These are phyloP conservation scores for Neonectria coccinea DNA, from an alignment of 2,329 filamentous ascomycete species.

Conservation along the genomic window DNA sequence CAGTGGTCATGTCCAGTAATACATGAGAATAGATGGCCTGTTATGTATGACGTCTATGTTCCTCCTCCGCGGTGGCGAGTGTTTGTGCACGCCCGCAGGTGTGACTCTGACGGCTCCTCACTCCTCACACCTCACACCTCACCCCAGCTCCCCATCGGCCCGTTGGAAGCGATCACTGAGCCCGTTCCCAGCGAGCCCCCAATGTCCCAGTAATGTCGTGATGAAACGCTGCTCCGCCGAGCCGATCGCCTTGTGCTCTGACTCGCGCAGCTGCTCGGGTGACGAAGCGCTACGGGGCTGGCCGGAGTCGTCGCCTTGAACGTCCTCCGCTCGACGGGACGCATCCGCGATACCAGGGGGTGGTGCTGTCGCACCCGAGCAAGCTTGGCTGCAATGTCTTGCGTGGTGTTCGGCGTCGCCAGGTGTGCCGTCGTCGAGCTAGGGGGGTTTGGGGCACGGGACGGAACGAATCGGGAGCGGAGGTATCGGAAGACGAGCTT, in stretches of 20 bases:
- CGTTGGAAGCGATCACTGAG: slow-evolving; percentile 74
- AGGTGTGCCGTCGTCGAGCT: slow-evolving; percentile 60
- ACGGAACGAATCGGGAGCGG: slow-evolving; percentile 76
- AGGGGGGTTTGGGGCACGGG: slow-evolving; percentile 57
- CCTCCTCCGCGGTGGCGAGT: slow-evolving; percentile 27
- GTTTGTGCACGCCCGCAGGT: slow-evolving; percentile 12
- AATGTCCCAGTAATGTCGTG: slow-evolving; percentile 92
- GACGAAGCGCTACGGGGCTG: slow-evolving; percentile 61
- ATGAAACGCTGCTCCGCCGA: slow-evolving; percentile 75
- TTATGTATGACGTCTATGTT: slow-evolving; percentile 27
- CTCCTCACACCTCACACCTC: slow-evolving; percentile 65
- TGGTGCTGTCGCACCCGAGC: slow-evolving; percentile 91
- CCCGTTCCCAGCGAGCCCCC: slow-evolving; percentile 83
- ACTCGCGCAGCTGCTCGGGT: slow-evolving; percentile 81
- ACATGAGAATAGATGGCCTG: slow-evolving; percentile 25
- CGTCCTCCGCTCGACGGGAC: slow-evolving; percentile 64
- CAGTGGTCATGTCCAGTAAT: slow-evolving; percentile 35
- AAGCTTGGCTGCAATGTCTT: slow-evolving; percentile 79
- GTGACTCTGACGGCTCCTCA: slow-evolving; percentile 23
- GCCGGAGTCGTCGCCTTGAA: slow-evolving; percentile 67
- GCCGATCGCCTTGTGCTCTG: slow-evolving; percentile 84
- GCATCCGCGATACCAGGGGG: slow-evolving; percentile 76
- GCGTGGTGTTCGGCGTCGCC: slow-evolving; percentile 62
- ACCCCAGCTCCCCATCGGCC: slow-evolving; percentile 81
- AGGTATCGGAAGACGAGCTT: slow-evolving; percentile 93